Evolutionary conservation across 805 yeast species (phyloP), one percentile per base, ranked within the genome.

Genomic region (Sugiyamaella lignohabitans): DNA sequence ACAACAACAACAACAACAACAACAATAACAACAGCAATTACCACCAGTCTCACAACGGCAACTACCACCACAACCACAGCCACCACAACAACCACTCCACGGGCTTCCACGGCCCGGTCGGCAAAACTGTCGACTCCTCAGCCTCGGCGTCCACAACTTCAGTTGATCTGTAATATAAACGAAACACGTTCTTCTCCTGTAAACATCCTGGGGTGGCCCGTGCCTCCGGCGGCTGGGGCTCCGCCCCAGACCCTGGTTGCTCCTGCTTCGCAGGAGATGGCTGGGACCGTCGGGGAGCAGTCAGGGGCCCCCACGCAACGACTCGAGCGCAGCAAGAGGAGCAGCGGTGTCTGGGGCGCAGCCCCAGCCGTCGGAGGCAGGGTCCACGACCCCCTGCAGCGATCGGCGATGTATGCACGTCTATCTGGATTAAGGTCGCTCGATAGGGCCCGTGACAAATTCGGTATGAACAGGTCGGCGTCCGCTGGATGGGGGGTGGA

Each of bases 41-140:
- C 20, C 24, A 20, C 14, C 4, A 20, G 38, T 14, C 39, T 36
- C 45, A 42, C 45, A 36, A 20, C 16, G 45, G 32, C 8, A 8
- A 27, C 45, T 6, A 35, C 14, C 8, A 24, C 16, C n/a, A 17
- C 21, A 17, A 18, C 27, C 45, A 17, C 18, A 20, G n/a, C 10
- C 39, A 36, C 6, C 44, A 10, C 16, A 11, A 19, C 6, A 17
- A 14, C 16, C 36, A 23, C 36, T n/a, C 5, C 5, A 14, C 44
- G 6, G 18, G 43, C 16, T 40, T 5, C 18, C 44, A 10, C 17
- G 44, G 18, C 42, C 43, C 44, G 21, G 44, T 40, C 6, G 44
- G 19, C 6, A 18, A 18, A 40, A 19, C 43, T 35, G 27, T 17
- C 14, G 14, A 37, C 14, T 27, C 32, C 30, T n/a, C 38, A 16